Evolutionary conservation across 345 rosid genomes (phyloP).

Genomic region (Litchi chinensis): DNA sequence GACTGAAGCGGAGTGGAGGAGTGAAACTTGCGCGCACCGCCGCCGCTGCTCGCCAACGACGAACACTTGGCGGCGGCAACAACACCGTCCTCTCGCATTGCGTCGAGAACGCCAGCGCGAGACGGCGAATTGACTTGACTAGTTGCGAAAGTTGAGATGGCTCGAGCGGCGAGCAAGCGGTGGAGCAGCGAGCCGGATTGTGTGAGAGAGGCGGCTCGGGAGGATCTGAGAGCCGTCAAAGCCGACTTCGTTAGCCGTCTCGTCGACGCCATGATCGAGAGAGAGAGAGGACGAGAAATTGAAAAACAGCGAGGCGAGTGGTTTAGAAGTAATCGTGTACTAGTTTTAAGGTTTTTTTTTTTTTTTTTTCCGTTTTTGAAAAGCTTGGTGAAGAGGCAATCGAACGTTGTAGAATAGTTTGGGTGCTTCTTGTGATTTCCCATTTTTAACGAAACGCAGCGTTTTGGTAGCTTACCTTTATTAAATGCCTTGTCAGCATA

Average conservation of each 20-base stretch:
- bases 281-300: not conserved
- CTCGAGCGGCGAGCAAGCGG: constrained; percentile 27
- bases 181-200: constrained; percentile 17
- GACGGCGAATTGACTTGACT: constrained; percentile 3
- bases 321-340: not conserved
- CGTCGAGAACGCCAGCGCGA: not conserved
- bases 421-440: constrained; percentile 10
- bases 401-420: constrained; percentile 35
- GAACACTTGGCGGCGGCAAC: constrained; percentile 10
- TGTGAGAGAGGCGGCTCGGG: constrained; percentile 12
- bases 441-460: not conserved
- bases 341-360: not conserved
- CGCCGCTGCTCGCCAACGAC: not conserved
- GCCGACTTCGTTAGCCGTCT: constrained; percentile 39
- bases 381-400: constrained; percentile 16
- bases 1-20: constrained; percentile 41
- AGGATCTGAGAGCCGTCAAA: constrained; percentile 28
- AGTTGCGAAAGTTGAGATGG: constrained; percentile 19
- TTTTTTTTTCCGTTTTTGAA: not conserved
- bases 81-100: constrained; percentile 12
- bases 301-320: not conserved
- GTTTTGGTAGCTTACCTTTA: not conserved
- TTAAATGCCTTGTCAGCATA: too few species aligned
- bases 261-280: constrained; percentile 38
- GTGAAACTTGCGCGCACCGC: constrained; percentile 33